Evolutionary conservation across 1,139 yeast genomes (phyloP).

Genomic region (Debaryomyces sp.): DNA sequence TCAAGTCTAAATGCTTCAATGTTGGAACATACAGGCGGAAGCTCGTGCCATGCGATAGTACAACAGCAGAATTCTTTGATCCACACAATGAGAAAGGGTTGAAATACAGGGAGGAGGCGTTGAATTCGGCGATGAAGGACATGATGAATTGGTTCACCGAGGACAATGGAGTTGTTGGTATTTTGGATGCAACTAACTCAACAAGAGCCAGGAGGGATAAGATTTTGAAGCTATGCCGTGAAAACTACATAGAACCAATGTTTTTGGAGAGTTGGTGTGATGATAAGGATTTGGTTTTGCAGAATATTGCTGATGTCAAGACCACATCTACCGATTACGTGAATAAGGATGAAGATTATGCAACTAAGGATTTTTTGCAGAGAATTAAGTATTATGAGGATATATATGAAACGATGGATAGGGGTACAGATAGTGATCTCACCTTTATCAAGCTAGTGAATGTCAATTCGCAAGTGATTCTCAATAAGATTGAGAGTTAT

Average conservation of each 20-base stretch:
- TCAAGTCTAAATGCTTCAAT: constrained; percentile 84
- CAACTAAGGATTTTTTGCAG: constrained; percentile 69
- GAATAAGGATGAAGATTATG: constrained; percentile 71
- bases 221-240: constrained; percentile 64
- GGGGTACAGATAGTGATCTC: constrained; percentile 57
- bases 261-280: constrained; percentile 92
- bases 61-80: constrained; percentile 76
- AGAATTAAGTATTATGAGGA: constrained; percentile 75
- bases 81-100: constrained; percentile 65
- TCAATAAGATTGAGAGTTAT: constrained; percentile 85
- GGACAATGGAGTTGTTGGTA: constrained; percentile 86
- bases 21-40: constrained; percentile 84
- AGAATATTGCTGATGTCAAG: constrained; percentile 83
- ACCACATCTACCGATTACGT: constrained; percentile 85
- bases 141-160: constrained; percentile 86
- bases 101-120: constrained; percentile 67
- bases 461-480: constrained; percentile 83
- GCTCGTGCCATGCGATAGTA: constrained; percentile 34
- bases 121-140: constrained; percentile 72
- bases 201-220: constrained; percentile 69
- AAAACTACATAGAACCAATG: constrained; percentile 79
- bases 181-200: constrained; percentile 83
- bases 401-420: constrained; percentile 73
- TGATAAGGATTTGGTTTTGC: constrained; percentile 73
- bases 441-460: constrained; percentile 88